Base-by-base conservation (phyloP, 2,329 filamentous ascomycete genomes). In the Claviceps citrina region DNA sequence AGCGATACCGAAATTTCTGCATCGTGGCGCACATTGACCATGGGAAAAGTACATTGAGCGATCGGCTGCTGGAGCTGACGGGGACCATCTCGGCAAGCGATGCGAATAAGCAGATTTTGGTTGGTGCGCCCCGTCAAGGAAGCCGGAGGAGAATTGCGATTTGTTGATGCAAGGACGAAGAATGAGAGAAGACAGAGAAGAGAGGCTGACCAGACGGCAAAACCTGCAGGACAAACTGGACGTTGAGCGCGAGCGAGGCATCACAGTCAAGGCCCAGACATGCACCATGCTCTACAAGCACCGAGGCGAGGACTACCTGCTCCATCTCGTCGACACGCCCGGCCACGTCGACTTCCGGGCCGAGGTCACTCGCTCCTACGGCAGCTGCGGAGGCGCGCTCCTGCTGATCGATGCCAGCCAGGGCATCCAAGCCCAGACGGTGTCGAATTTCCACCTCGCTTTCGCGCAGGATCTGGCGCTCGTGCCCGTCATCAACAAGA, bases 21-120 rank as follows among this genome's bases (percentile, higher is more conserved):
- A 96, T 98, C 54, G 89, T 98, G 38, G 91, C 91, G 8, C 91
- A 98, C 59, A 93, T 98, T 56, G 91, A 98, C 59, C 91, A 98
- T 76, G 91, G 91, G 53, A 98, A 98, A 63, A 93, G 84, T 56
- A 98, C 91, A 4, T 76, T 98, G 39, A 89, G 81, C 49, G 91
- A 98, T 55, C 81, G 91, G 3, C 66, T 98, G 40, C 73, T 98
- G 46, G 91, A 98, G 67, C 69, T 93, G 47, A 98, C 91, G 1
- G 89, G 91, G 16, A 96, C 89, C 6, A 96, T 98, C 47, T 67
- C 83, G 50, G 73, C 83, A 0, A 86, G 85, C 44, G 71, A 67
- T 43, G 71, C 72, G 37, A 94, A 95, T 59, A 93, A 94, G 64
- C 91, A 98, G 67, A 84, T 96, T 46, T 68, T 98, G 47, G 64